Percentiles rank a stretch among this genome's conserved stretches.
These are phyloP conservation scores for Vitis amurensis DNA, from an alignment of 164 flowering plant genomes.

Conservation along the genomic window DNA sequence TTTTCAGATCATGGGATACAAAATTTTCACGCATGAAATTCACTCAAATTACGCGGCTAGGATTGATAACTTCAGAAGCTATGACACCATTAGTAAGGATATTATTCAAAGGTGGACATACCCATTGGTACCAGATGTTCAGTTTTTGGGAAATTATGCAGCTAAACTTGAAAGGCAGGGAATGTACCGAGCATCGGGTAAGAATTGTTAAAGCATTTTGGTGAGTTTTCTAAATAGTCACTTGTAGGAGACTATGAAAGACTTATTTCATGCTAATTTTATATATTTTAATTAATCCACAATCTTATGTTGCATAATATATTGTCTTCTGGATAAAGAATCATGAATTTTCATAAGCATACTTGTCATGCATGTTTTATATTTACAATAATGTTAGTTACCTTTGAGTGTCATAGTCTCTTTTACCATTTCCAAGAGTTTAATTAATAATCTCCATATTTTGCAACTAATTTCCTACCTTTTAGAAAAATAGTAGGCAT, in stretches of 20 bases:
- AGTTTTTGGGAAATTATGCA: constrained; percentile 55
- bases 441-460: too few relatives aligned
- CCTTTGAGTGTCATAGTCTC: too few relatives aligned
- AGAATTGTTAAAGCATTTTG: neutral
- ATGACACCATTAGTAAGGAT: constrained; percentile 89
- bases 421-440: too few relatives aligned
- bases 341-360: too few relatives aligned
- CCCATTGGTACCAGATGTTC: constrained; percentile 91
- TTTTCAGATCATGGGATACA: too few relatives aligned
- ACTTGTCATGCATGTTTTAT: too few relatives aligned
- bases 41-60: constrained; percentile 92
- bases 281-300: neutral
- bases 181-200: constrained; percentile 82
- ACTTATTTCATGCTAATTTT: neutral
- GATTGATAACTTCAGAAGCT: constrained; percentile 86
- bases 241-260: neutral
- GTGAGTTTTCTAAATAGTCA: neutral
- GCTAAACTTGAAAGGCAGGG: constrained; percentile 78
- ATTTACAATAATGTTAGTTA: too few relatives aligned
- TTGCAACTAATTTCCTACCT: too few relatives aligned
- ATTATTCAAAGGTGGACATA: constrained; percentile 96
- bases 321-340: too few relatives aligned
- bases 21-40: constrained; percentile 37
- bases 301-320: neutral
- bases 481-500: too few relatives aligned